Evolutionary conservation across 1,139 yeast genomes (phyloP), one percentile per base, ranked within the genome.

Genomic region (Saccharomycopsis hybrid): DNA sequence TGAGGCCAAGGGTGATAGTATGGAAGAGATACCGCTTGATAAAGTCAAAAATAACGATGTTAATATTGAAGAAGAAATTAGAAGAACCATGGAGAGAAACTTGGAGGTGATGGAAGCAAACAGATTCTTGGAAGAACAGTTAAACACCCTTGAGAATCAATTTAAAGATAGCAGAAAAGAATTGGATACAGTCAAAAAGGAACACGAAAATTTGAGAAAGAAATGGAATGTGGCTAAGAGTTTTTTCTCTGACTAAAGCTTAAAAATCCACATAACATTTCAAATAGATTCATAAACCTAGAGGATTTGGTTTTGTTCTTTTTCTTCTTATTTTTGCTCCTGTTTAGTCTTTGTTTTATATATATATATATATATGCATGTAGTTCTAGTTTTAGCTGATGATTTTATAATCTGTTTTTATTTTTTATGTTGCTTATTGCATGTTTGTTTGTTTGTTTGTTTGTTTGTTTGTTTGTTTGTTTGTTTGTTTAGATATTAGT

Each of bases 81-180:
- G 68, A 50, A 72, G 73, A 52, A 75, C 74, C 58, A 82, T 75
- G 82, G 82, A 65, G 59, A 73, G 74, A 68, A 85, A 72, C 65
- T 72, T 63, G 43, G 76, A 74, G 58, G 82, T 78, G 13, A 78
- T 78, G 82, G 76, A 70, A 47, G 68, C 73, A 54, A 78, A 78
- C 54, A 66, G 76, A 54, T 64, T 67, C 37, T 59, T 77, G 29
- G 80, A 77, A 55, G 92, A 85, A 57, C 71, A 70, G 56, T 68
- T 74, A 51, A 77, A 77, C 4, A 62, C 66, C 43, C 61, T 82
- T 35, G 83, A 82, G 56, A 74, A 70, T 43, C 78, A 80, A 57
- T 67, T 70, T 43, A 60, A 61, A 8, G 50, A 46, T 4, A 48
- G 61, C n/a, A 65, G 65, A 46, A 55, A 57, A 11, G 67, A 66